Evolutionary conservation across 169 alveolate genomes (phyloP).

Genomic region (Plasmodium chabaudi): DNA sequence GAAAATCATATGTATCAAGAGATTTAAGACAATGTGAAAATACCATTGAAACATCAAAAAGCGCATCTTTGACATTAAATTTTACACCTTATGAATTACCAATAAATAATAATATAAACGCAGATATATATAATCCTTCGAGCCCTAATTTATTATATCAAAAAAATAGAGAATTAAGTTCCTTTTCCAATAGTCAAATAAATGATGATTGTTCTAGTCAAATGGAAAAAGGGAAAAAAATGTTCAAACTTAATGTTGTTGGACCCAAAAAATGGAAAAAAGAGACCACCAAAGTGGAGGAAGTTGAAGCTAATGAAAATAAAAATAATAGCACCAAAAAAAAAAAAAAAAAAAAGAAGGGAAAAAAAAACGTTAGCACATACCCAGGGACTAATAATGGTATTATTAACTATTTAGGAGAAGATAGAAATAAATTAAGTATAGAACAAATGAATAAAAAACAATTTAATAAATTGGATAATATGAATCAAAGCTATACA

Average conservation of each 20-base stretch:
- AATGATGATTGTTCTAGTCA: background rate
- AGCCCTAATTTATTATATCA: conserved; percentile 16
- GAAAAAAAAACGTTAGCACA: background rate
- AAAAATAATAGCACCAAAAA: background rate
- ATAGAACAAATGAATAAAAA: background rate
- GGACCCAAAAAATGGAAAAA: conserved; percentile 77
- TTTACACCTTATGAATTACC: conserved; percentile 75
- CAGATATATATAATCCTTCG: conserved; percentile 27
- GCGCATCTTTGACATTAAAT: conserved; percentile 20
- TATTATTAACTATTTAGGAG: conserved; percentile 3
- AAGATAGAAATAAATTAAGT: conserved; percentile 4
- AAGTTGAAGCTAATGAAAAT: conserved; percentile 8
- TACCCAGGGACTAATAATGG: background rate
- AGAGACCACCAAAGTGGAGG: conserved; percentile 25
- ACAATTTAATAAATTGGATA: background rate
- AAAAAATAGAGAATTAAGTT: conserved; percentile 23
- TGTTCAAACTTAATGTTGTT: conserved; percentile 49
- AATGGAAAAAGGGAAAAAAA: conserved; percentile 45
- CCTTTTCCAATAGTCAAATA: conserved; percentile 1
- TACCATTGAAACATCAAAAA: conserved; percentile 23
- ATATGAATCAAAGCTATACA: background rate
- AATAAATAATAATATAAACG: conserved; percentile 28
- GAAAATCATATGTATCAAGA: conserved; percentile 52
- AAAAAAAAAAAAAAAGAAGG: conserved; percentile 31
- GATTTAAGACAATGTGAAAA: conserved; percentile 52